A percentile compares a stretch with the other conserved stretches of the same genome.
phyloP scores from a whole-genome alignment of 139 green algal genomes.

The Coelastrella sp. region DNA sequence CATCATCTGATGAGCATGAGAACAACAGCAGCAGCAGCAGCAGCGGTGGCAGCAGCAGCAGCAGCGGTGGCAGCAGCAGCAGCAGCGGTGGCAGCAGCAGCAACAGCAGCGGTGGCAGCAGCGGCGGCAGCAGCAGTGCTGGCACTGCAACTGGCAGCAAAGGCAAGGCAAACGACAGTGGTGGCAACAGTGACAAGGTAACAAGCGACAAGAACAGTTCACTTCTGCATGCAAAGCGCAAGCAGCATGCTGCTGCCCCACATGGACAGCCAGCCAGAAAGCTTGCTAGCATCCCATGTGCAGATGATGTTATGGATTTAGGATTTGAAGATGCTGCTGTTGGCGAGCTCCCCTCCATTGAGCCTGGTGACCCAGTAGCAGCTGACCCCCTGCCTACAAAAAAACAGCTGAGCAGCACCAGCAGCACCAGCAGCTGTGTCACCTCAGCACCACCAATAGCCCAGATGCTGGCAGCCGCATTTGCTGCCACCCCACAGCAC shows the following conservation, averaged over 20 bases:
- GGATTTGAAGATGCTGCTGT: no score
- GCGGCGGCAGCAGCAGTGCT: not conserved
- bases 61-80: not conserved
- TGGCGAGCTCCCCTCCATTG: no score
- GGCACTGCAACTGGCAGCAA: not conserved
- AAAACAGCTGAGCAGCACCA: not conserved
- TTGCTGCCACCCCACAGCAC: not conserved
- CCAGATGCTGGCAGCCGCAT: not conserved
- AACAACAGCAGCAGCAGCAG: constrained; percentile 21
- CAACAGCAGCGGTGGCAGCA: not conserved
- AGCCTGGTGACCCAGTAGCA: no score
- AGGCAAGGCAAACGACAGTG: not conserved
- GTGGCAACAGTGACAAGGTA: not conserved
- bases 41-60: not conserved
- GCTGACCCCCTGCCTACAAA: not conserved
- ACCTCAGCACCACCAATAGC: not conserved
- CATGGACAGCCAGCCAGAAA: no score
- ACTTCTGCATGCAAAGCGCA: not conserved
- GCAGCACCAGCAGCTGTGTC: not conserved
- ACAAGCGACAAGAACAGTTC: not conserved
- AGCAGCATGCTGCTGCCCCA: not conserved
- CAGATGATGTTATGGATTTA: no score
- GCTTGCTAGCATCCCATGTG: no score
- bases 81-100: not conserved
- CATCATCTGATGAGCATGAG: no score